Evolutionary conservation across 345 rosid species (phyloP).

Genomic region (Kandelia obovata): DNA sequence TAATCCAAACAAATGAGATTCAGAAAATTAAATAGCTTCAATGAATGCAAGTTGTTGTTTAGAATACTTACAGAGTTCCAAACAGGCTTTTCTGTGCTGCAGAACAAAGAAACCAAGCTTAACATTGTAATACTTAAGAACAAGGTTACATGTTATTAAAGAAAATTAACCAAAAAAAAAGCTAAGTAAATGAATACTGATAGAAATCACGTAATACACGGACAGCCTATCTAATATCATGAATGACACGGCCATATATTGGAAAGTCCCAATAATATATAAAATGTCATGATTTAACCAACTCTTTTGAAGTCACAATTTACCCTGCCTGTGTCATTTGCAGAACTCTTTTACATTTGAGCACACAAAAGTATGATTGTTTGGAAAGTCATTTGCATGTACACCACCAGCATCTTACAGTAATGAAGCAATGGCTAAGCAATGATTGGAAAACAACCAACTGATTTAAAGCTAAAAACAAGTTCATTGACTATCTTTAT

Average conservation of each 20-base stretch:
- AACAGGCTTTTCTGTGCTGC: constrained; percentile 75
- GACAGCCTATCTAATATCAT: too few relatives aligned
- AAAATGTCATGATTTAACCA: too few relatives aligned
- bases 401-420: background rate
- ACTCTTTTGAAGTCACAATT: background rate
- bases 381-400: background rate
- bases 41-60: background rate
- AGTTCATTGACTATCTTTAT: background rate
- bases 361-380: background rate
- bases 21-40: background rate
- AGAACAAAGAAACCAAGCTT: constrained; percentile 23
- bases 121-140: background rate
- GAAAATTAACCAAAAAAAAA: background rate
- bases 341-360: background rate
- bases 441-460: background rate
- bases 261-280: too few relatives aligned
- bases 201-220: too few relatives aligned
- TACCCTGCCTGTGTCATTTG: background rate
- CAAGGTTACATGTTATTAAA: background rate
- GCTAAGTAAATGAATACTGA: background rate
- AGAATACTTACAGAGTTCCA: constrained; percentile 79
- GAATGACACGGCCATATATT: too few relatives aligned
- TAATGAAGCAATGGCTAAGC: background rate
- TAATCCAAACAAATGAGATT: background rate
- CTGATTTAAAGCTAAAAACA: background rate